phyloP scores from a whole-genome alignment of 345 rosid genomes.

The Eucalyptus globulus region DNA sequence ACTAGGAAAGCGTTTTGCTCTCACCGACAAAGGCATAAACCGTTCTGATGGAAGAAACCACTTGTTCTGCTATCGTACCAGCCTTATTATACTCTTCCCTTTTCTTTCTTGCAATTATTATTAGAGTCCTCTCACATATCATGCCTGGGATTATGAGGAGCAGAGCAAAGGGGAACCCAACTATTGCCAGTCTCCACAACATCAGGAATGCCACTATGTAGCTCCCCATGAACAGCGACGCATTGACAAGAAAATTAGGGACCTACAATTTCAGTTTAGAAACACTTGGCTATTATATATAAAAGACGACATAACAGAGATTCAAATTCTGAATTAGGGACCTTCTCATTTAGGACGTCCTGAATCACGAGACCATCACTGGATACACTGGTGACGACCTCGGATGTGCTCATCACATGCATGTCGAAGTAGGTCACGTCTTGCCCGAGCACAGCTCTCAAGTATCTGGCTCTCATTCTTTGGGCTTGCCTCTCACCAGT shows the following conservation, averaged over 20 bases:
- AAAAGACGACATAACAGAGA: background rate
- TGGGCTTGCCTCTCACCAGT: conserved; percentile 81
- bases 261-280: conserved; percentile 15
- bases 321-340: background rate
- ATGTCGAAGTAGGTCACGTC: conserved; percentile 79
- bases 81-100: conserved; percentile 72
- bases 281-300: background rate
- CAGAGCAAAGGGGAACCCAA: conserved; percentile 54
- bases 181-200: conserved; percentile 71
- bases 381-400: conserved; percentile 67
- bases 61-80: conserved; percentile 68
- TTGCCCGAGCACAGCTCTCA: conserved; percentile 75
- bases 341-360: conserved; percentile 81
- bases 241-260: conserved; percentile 68
- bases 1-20: conserved; percentile 31
- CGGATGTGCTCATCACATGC: conserved; percentile 61
- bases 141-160: conserved; percentile 69
- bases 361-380: conserved; percentile 66
- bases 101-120: conserved; percentile 49
- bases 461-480: conserved; percentile 64
- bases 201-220: conserved; percentile 49
- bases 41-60: conserved; percentile 65
- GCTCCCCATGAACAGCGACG: conserved; percentile 43
- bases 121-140: conserved; percentile 62
- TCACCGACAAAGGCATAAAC: conserved; percentile 83